Percentiles rank a stretch among this genome's conserved stretches.
phyloP scores from a whole-genome alignment of 176 grass and related monocot species.

The Ensete glaucum region DNA sequence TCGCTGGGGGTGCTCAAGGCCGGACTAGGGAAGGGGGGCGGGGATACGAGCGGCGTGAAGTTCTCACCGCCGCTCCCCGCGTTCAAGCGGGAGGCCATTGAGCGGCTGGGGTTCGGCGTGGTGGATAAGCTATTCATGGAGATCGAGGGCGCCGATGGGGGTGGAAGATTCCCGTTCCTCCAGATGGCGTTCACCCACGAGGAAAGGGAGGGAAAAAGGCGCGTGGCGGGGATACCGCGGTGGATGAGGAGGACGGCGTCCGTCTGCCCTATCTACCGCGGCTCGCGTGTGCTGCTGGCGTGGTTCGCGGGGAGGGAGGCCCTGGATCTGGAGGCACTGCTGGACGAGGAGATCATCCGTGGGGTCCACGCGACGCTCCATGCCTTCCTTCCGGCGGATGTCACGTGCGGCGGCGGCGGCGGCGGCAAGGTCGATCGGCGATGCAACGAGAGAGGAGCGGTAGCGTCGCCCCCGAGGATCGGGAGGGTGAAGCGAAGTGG shows the following conservation, averaged over 20 bases:
- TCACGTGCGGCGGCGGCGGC: background rate
- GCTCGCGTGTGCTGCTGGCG: slow-evolving; percentile 53
- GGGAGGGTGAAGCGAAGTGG: slow-evolving; percentile 42
- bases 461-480: slow-evolving; percentile 19
- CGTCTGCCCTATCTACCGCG: slow-evolving; percentile 46
- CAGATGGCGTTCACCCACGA: slow-evolving; percentile 14
- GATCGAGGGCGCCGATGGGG: background rate
- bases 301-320: slow-evolving; percentile 84
- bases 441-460: too few species aligned
- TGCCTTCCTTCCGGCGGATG: slow-evolving; percentile 26
- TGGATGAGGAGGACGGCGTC: slow-evolving; percentile 74
- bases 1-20: slow-evolving; percentile 82
- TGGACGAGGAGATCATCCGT: slow-evolving; percentile 45
- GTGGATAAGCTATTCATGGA: slow-evolving; percentile 6
- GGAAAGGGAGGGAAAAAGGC: background rate
- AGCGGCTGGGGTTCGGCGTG: slow-evolving; percentile 2
- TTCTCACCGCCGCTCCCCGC: slow-evolving; percentile 52
- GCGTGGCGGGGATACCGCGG: slow-evolving; percentile 44
- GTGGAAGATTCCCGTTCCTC: background rate
- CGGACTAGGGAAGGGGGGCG: slow-evolving; percentile 27
- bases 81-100: background rate
- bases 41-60: slow-evolving; percentile 22
- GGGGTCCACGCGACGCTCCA: slow-evolving; percentile 39
- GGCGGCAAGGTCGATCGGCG: background rate
- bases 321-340: slow-evolving; percentile 54